Evolutionary conservation across 106 monocot genomes (phyloP).

Genomic region (Allium cepa): DNA sequence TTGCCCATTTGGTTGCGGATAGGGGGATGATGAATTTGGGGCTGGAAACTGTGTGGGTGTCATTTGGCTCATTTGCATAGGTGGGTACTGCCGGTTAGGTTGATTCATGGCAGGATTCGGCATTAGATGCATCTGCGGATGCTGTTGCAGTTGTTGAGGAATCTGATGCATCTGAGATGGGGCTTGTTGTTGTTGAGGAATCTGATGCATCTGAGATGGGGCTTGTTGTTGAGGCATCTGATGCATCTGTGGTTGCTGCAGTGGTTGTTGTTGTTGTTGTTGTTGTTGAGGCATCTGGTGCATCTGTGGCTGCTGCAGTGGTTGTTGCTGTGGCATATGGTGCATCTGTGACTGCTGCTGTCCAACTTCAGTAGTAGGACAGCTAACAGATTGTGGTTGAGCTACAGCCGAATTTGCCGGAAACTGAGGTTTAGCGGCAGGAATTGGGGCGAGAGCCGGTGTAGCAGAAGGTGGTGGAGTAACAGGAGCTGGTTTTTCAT

Average conservation of each 20-base stretch:
- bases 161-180: background rate
- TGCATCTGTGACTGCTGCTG: conserved; percentile 16
- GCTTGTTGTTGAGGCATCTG: conserved; percentile 4
- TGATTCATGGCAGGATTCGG: conserved; percentile 12
- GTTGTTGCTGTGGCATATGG: conserved; percentile 1
- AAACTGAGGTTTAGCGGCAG: conserved; percentile 4
- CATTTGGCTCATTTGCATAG: conserved; percentile 14
- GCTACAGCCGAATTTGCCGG: conserved; percentile 7
- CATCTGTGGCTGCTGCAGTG: background rate
- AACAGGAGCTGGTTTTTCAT: conserved; percentile 29
- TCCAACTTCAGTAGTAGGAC: background rate
- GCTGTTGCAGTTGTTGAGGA: background rate
- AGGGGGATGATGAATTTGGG: conserved; percentile 3
- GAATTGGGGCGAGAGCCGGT: conserved; percentile 17
- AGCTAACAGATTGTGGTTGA: conserved; percentile 10
- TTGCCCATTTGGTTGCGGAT: conserved; percentile 15
- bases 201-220: background rate
- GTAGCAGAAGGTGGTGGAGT: conserved; percentile 16
- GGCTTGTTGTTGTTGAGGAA: background rate
- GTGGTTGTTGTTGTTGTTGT: conserved; percentile 5
- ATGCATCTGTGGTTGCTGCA: conserved; percentile 16
- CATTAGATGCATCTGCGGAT: background rate
- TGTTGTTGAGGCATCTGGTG: conserved; percentile 20
- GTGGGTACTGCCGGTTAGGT: conserved; percentile 10
- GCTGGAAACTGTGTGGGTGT: conserved; percentile 18